Evolutionary conservation across 2,329 filamentous ascomycete species (phyloP).

Genomic region (Cladosporium cucumerinum): DNA sequence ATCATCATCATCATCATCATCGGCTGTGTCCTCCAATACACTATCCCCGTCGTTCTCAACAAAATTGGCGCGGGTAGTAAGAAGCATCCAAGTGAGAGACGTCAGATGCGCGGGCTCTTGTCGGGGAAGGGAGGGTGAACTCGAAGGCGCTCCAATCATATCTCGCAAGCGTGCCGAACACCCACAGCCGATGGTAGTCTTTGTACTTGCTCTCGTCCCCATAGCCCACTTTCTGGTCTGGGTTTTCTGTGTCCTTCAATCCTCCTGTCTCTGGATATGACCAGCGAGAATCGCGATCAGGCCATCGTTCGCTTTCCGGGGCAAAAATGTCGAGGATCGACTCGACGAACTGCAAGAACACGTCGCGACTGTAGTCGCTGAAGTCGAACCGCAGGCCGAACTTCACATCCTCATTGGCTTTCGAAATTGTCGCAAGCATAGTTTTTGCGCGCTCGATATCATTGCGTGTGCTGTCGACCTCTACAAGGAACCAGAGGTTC

Average conservation of each 20-base stretch:
- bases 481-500: not conserved
- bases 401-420: not conserved
- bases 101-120: not conserved
- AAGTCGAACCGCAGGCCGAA: not conserved
- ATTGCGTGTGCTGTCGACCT: not conserved
- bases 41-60: not conserved
- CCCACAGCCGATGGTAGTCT: not conserved
- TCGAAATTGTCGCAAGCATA: not conserved
- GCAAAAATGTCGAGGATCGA: not conserved
- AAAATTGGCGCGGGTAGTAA: not conserved
- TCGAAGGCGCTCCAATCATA: not conserved
- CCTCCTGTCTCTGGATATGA: not conserved
- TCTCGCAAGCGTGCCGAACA: not conserved
- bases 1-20: not conserved
- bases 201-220: not conserved
- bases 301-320: not conserved
- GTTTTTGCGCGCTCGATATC: not conserved
- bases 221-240: not conserved
- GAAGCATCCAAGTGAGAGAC: not conserved
- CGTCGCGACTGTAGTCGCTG: not conserved
- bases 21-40: not conserved
- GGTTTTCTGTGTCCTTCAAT: not conserved
- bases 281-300: not conserved
- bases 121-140: not conserved
- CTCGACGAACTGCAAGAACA: not conserved